Conservation (phyloP, 2,329 filamentous ascomycete genomes). For the Sporothrix schenckii region DNA sequence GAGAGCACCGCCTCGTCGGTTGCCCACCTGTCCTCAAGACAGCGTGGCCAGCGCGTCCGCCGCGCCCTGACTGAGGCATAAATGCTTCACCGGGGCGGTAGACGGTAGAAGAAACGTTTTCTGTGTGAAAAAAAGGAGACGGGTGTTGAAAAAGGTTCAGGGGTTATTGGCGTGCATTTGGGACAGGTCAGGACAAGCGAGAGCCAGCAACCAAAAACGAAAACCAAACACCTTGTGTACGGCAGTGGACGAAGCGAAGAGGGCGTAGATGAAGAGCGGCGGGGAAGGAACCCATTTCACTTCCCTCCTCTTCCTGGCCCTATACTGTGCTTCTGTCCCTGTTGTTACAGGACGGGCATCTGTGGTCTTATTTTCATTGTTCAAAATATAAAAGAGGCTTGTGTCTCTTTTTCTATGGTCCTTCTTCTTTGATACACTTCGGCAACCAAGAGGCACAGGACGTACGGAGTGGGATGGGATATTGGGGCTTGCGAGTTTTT, state of each 20-base stretch:
- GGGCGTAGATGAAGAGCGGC: background rate
- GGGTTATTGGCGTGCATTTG: constrained; percentile 30
- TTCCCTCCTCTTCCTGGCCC: background rate
- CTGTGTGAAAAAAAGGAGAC: constrained; percentile 2
- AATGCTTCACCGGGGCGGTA: constrained; percentile 17
- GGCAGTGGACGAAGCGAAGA: background rate
- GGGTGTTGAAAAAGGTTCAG: constrained; percentile 14
- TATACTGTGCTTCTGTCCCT: background rate
- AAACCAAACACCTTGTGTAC: constrained; percentile 1
- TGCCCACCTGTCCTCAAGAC: constrained; percentile 80
- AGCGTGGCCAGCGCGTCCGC: constrained; percentile 74
- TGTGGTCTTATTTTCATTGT: constrained; percentile 27
- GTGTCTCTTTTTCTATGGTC: constrained; percentile 23
- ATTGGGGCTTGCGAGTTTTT: constrained; percentile 27
- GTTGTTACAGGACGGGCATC: constrained; percentile 24
- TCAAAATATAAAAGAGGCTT: constrained; percentile 9
- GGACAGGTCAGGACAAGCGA: constrained; percentile 27
- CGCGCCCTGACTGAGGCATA: constrained; percentile 68
- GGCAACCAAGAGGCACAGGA: constrained; percentile 23
- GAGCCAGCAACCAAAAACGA: constrained; percentile 23
- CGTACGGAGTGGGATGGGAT: constrained; percentile 27
- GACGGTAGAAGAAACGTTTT: background rate
- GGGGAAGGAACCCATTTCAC: background rate
- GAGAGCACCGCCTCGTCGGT: constrained; percentile 67
- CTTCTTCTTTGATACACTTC: constrained; percentile 26